A percentile compares a stretch with the other conserved stretches of the same genome.
Evolutionary conservation across 805 yeast genomes (phyloP).

Genomic region (Ogataea methylovora): DNA sequence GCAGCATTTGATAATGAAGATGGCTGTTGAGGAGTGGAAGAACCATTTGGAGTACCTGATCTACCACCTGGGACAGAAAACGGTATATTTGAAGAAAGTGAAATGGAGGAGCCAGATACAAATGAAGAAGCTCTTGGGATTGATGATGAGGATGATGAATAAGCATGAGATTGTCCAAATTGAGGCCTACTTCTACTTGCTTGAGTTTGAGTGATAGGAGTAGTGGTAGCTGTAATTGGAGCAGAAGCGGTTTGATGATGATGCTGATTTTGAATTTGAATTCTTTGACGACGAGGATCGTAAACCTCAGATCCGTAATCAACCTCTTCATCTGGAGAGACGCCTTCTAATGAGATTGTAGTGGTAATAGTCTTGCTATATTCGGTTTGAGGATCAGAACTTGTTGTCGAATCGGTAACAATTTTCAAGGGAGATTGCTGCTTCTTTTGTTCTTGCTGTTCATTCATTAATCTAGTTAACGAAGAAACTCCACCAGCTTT

Average conservation of each 20-base stretch:
- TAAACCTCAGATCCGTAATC: constrained; percentile 5
- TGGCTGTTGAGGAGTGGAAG: not conserved
- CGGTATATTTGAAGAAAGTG: constrained; percentile 55
- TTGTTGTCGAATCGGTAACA: not conserved
- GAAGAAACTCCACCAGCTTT: constrained; percentile 20
- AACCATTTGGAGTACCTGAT: constrained; percentile 2
- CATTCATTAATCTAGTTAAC: constrained; percentile 26
- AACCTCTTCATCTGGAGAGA: constrained; percentile 21
- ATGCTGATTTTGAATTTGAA: not conserved
- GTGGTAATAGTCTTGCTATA: constrained; percentile 24
- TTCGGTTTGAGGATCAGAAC: constrained; percentile 1
- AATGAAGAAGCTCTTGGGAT: not conserved
- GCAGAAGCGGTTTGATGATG: not conserved
- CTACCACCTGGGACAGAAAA: constrained; percentile 67
- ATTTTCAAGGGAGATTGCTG: constrained; percentile 2
- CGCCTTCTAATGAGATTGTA: constrained; percentile 26
- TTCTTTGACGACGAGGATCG: constrained; percentile 4
- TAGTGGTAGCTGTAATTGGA: not conserved
- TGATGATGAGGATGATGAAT: too few relatives aligned
- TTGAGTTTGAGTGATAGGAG: constrained; percentile 1
- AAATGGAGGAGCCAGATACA: constrained; percentile 24
- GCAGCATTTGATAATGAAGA: constrained; percentile 2
- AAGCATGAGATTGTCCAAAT: too few relatives aligned
- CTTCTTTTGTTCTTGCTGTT: constrained; percentile 13
- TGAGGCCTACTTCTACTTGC: too few relatives aligned